A percentile compares a stretch with the other conserved stretches of the same genome.
Evolutionary conservation across 805 yeast species (phyloP).

Genomic region (Phaffomyces antillensis): DNA sequence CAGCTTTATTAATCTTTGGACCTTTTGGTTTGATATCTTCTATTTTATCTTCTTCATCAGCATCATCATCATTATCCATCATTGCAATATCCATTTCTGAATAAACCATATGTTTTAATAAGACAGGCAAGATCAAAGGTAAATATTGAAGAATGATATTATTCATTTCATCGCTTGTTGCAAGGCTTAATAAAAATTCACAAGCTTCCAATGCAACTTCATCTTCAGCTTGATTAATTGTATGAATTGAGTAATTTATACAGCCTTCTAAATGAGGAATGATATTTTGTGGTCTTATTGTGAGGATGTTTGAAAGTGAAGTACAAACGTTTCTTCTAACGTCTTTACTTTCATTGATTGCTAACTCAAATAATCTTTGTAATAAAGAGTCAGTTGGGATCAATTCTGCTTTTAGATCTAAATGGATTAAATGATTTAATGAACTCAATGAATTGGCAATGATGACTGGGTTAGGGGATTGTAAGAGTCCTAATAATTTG

Average conservation of each 20-base stretch:
- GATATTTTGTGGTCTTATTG: constrained; percentile 73
- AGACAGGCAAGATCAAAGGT: constrained; percentile 61
- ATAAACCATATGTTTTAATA: constrained; percentile 79
- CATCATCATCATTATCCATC: constrained; percentile 70
- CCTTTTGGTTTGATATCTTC: constrained; percentile 84
- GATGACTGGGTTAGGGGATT: constrained; percentile 38
- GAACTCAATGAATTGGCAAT: constrained; percentile 62
- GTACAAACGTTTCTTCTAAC: constrained; percentile 73
- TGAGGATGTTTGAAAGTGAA: constrained; percentile 65
- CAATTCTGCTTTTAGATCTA: constrained; percentile 59
- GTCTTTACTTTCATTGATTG: constrained; percentile 48
- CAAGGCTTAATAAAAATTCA: constrained; percentile 75
- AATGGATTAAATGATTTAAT: constrained; percentile 66
- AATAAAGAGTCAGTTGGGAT: constrained; percentile 62
- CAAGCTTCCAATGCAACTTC: constrained; percentile 87
- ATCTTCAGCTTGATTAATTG: constrained; percentile 58
- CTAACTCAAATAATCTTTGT: constrained; percentile 57
- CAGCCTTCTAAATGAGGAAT: constrained; percentile 82
- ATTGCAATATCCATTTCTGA: constrained; percentile 71
- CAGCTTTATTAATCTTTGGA: constrained; percentile 50
- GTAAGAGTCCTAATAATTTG: constrained; percentile 48
- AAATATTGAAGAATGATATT: constrained; percentile 50
- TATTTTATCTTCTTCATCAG: constrained; percentile 68
- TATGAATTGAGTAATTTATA: constrained; percentile 72
- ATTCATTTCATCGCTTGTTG: constrained; percentile 53